These are phyloP conservation scores for Gymnopilus dilepis DNA, from an alignment of 768 basidiomycete species.

Conservation along the genomic window DNA sequence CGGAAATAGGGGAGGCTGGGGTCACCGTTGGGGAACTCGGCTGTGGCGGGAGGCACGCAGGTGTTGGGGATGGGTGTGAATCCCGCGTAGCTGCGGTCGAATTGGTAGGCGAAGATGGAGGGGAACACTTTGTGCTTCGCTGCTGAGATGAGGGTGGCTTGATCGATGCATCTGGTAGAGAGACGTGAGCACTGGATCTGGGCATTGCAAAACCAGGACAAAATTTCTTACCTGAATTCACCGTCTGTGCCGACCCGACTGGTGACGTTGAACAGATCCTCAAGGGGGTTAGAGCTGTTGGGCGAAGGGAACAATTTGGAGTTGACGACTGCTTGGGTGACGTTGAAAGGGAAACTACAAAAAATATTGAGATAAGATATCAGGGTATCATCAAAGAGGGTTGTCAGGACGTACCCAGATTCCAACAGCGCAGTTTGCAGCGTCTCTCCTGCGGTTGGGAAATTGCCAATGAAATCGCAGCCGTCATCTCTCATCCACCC, in stretches of 20 bases:
- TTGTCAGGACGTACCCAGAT: conserved; percentile 24
- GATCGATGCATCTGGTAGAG: conserved; percentile 42
- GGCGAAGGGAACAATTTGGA: conserved; percentile 47
- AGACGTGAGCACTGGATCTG: not conserved
- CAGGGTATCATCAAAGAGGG: not conserved
- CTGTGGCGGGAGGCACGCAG: conserved; percentile 48
- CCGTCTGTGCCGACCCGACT: conserved; percentile 48
- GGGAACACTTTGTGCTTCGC: conserved; percentile 46
- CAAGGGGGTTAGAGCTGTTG: conserved; percentile 36
- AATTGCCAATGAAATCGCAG: conserved; percentile 46
- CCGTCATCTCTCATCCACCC: conserved; percentile 62
- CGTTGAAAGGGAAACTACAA: conserved; percentile 18
- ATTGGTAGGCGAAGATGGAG: conserved; percentile 51
- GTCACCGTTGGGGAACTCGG: conserved; percentile 50
- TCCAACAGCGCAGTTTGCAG: conserved; percentile 19
- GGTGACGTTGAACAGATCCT: conserved; percentile 53
- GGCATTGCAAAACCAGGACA: too few species aligned
- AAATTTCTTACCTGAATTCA: conserved; percentile 46
- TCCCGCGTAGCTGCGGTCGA: conserved; percentile 50
- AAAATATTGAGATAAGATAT: not conserved
- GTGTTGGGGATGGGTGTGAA: conserved; percentile 49
- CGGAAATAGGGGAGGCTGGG: conserved; percentile 53
- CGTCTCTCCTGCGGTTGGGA: conserved; percentile 22
- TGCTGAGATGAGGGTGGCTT: conserved; percentile 53
- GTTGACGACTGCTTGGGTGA: conserved; percentile 19